These are phyloP conservation scores for Suillus subluteus DNA, from an alignment of 768 basidiomycete species.

Conservation along the genomic window DNA sequence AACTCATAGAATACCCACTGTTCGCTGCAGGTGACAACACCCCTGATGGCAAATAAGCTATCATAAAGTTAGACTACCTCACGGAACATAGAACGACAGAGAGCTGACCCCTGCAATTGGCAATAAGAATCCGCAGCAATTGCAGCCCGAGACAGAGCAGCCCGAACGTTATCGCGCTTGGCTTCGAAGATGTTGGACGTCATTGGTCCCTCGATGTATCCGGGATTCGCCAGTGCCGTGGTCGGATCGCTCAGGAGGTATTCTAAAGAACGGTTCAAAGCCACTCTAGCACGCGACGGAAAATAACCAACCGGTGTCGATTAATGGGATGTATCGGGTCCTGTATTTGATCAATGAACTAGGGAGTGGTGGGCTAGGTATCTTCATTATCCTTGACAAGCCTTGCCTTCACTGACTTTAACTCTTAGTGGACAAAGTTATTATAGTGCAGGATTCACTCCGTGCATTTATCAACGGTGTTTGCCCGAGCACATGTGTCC, in stretches of 20 bases:
- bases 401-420: too few relatives aligned
- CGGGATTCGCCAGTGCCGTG: background rate
- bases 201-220: background rate
- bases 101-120: slow-evolving; percentile 2
- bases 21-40: background rate
- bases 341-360: too few relatives aligned
- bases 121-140: slow-evolving; percentile 18
- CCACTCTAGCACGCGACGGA: background rate
- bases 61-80: background rate
- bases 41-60: background rate
- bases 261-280: slow-evolving; percentile 15
- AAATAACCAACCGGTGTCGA: background rate
- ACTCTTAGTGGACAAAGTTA: too few relatives aligned
- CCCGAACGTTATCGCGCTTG: slow-evolving; percentile 22
- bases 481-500: too few relatives aligned
- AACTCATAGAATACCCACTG: background rate
- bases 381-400: too few relatives aligned
- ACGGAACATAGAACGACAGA: background rate
- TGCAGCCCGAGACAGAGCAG: slow-evolving; percentile 20
- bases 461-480: too few relatives aligned
- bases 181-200: slow-evolving; percentile 24
- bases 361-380: too few relatives aligned
- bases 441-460: too few relatives aligned
- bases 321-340: too few relatives aligned
- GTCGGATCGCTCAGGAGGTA: slow-evolving; percentile 20